Base-by-base conservation (phyloP, 2,329 filamentous ascomycete species). In the Emericellopsis atlantica region DNA sequence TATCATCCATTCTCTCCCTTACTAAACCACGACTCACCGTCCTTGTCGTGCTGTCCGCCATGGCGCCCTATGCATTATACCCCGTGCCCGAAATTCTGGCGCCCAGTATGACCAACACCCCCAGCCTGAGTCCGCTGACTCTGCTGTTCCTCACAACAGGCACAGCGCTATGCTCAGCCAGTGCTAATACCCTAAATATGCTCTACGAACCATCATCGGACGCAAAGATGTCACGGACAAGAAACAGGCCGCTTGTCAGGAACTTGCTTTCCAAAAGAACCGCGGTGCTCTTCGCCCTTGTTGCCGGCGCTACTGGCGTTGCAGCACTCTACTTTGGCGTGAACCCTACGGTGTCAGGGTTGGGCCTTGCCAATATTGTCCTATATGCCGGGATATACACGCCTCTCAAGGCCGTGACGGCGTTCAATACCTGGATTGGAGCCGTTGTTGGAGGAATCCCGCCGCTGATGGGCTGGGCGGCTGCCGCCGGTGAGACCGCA, bases 401-500 rank as follows among this genome's bases (percentile, higher is more conserved):
- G 0, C 89, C 90, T 0, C 65, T 96, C 53, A 98, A 98, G 64
- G 80, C 87, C 6, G 67, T 95, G 11, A 84, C 82, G 4, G 84
- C 81, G 9, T 64, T 89, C 44, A 98, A 98, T 55, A 98, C 92
- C 0, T 98, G 92, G 92, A 75, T 93, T 14, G 92, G 92, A 14
- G 92, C 89, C 4, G 62, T 98, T 0, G 86, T 98, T 0, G 92
- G 92, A 45, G 89, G 83, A 1, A 94, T 98, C 43, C 90, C 92
- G 1, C 92, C 92, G 1, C 64, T 98, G 26, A 98, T 98, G 92
- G 92, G 92, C 48, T 98, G 92, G 92, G 85, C 88, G 14, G 92
- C 92, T 0, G 92, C 92, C 1, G 89, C 88, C 0, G 89, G 88
- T 40, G 87, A 95, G 59, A 82, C 81, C 36, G 88, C 88, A 8